Conservation (phyloP, 169 alveolate species). For the Babesia caballi region DNA sequence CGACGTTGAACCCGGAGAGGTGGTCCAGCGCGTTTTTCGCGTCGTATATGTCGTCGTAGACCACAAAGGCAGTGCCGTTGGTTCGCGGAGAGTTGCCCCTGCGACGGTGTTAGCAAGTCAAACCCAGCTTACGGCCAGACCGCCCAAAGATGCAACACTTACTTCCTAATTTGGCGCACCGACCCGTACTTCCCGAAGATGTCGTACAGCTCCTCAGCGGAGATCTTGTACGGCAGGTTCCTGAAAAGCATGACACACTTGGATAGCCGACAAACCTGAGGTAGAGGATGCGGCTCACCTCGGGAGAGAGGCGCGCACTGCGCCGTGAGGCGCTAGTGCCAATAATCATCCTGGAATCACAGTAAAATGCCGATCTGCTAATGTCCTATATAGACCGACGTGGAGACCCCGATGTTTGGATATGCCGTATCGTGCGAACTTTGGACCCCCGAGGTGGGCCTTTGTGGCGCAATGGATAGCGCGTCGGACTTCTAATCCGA, state of each 20-base stretch:
- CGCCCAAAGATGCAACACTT: neutral
- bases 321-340: conserved; percentile 56
- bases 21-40: conserved; percentile 99
- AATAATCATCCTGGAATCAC: conserved; percentile 25
- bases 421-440: neutral
- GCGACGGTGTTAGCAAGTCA: neutral
- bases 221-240: conserved; percentile 83
- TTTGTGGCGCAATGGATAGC: conserved; percentile 92
- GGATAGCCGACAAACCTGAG: conserved; percentile 33
- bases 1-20: conserved; percentile 97
- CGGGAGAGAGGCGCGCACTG: conserved; percentile 66
- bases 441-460: conserved; percentile 34
- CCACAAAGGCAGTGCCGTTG: conserved; percentile 96
- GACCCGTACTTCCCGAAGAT: conserved; percentile 98
- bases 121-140: neutral
- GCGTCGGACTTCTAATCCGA: conserved; percentile 93
- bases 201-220: conserved; percentile 96
- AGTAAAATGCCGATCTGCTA: neutral
- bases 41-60: conserved; percentile 97
- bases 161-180: conserved; percentile 96
- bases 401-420: neutral
- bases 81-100: conserved; percentile 88
- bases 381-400: neutral
- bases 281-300: conserved; percentile 65
- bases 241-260: conserved; percentile 31